Evolutionary conservation across 2,329 filamentous ascomycete species (phyloP), one percentile per base, ranked within the genome.

Genomic region (Juglanconis juglandina): DNA sequence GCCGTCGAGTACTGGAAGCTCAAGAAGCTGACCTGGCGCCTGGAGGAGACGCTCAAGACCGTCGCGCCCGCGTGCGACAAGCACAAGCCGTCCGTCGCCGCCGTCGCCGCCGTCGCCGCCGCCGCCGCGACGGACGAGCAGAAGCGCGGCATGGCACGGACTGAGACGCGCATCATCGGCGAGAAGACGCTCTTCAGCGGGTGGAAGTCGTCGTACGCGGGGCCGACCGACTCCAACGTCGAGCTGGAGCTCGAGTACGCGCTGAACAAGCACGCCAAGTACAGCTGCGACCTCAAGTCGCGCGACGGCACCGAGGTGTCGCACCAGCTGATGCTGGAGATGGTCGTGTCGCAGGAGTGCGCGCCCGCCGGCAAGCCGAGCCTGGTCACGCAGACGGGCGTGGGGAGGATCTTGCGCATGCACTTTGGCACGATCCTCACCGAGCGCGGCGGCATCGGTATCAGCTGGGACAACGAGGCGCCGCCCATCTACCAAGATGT

Each of bases 391-490:
- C 92, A 93, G 53, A 97, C 94, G 0, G 94, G 94, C 63, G 90
- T 92, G 2, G 95, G 94, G 0, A 86, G 94, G 65, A 94, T 98
- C 56, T 80, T 99, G 63, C 85, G 94, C 66, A 97, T 96, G 84
- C 91, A 96, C 72, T 98, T 97, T 78, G 86, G 85, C 68, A 81
- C 95, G 56, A 80, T 87, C 60, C 82, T 98, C 58, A 97, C 93
- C 4, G 90, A 96, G 76, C 85, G 91, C 62, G 85, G 85, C 24
- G 94, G 94, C 17, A 84, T 96, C 71, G 93, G 94, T 54, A 93
- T 99, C 68, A 91, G 90, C 67, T 99, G 95, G 94, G 94, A 98
- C 68, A 94, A 97, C 75, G 94, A 99, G 78, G 87, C 91, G 70
- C 94, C 94, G 11, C 94, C 94, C 1, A 85, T 96, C 66, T 99